A percentile compares a stretch with the other conserved stretches of the same genome.
phyloP scores from a whole-genome alignment of 805 yeast genomes.

The Cyberlindnera saturnus region DNA sequence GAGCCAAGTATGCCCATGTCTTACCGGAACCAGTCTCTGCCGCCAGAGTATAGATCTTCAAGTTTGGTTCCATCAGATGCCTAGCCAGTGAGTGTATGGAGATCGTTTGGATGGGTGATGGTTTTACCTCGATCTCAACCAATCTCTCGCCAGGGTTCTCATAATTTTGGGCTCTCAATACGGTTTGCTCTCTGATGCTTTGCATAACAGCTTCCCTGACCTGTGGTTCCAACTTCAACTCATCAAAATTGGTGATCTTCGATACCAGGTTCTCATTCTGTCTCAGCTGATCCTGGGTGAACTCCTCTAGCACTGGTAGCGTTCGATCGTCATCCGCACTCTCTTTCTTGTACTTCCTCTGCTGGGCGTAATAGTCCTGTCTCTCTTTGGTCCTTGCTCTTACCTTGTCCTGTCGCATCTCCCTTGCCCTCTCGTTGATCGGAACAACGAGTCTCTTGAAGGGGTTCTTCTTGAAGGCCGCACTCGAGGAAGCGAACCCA shows the following conservation, averaged over 20 bases:
- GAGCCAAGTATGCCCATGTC: constrained; percentile 85
- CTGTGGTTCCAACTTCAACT: constrained; percentile 58
- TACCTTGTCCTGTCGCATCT: constrained; percentile 3
- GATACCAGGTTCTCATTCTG: constrained; percentile 34
- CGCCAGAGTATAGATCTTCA: constrained; percentile 71
- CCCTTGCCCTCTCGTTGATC: constrained; percentile 4
- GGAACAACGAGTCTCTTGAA: constrained; percentile 16
- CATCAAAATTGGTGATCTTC: constrained; percentile 59
- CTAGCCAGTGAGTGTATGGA: constrained; percentile 42
- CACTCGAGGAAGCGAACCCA: constrained; percentile 1
- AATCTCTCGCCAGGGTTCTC: constrained; percentile 10
- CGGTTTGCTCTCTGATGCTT: constrained; percentile 45
- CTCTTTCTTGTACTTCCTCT: background rate
- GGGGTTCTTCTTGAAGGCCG: constrained; percentile 6
- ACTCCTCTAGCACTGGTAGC: constrained; percentile 18
- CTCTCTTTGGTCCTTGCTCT: too few relatives aligned
- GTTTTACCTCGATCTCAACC: constrained; percentile 25
- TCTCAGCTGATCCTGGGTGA: constrained; percentile 26
- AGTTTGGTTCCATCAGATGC: constrained; percentile 29
- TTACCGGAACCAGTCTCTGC: constrained; percentile 98
- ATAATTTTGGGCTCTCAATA: constrained; percentile 27
- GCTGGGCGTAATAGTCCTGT: background rate
- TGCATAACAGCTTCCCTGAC: constrained; percentile 55
- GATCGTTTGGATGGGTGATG: constrained; percentile 82
- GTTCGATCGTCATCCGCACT: constrained; percentile 3